Evolutionary conservation across 192 early-diverging fungal genomes (phyloP).

Genomic region (Umbelopsis vinacea): DNA sequence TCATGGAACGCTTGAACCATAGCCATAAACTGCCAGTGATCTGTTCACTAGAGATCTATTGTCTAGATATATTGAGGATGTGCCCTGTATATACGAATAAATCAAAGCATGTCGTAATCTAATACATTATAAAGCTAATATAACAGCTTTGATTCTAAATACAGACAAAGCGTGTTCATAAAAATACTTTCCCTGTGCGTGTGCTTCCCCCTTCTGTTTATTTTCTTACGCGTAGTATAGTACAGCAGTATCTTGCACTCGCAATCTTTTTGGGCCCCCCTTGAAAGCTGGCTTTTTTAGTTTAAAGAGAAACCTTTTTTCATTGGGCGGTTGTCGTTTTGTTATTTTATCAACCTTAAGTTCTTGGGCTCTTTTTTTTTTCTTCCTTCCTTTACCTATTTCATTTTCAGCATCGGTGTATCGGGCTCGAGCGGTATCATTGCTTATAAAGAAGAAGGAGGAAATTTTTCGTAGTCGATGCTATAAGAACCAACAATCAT

Average conservation of each 20-base stretch:
- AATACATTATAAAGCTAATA: too few relatives aligned
- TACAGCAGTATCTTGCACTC: neutral
- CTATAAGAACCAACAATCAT: neutral
- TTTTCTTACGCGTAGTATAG: neutral
- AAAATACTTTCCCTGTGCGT: neutral
- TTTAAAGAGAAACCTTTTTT: slow-evolving; percentile 1
- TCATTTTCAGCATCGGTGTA: too few relatives aligned
- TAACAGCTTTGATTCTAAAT: too few relatives aligned
- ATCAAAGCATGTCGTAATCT: too few relatives aligned
- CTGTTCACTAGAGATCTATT: too few relatives aligned
- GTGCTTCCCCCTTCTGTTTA: neutral
- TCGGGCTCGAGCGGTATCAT: neutral
- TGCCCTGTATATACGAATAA: too few relatives aligned
- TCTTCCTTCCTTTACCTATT: neutral
- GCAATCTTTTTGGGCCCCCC: neutral
- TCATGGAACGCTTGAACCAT: too few relatives aligned
- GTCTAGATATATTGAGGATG: too few relatives aligned
- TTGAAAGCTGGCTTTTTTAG: slow-evolving; percentile 18
- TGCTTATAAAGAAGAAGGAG: neutral
- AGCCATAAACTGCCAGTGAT: too few relatives aligned
- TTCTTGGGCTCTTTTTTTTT: neutral
- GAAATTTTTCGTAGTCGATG: neutral
- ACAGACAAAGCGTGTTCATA: too few relatives aligned
- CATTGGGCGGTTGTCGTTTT: neutral
- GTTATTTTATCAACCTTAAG: neutral